These are phyloP conservation scores for Magnolia changhungtana DNA, from an alignment of 164 flowering plant species.

Conservation along the genomic window DNA sequence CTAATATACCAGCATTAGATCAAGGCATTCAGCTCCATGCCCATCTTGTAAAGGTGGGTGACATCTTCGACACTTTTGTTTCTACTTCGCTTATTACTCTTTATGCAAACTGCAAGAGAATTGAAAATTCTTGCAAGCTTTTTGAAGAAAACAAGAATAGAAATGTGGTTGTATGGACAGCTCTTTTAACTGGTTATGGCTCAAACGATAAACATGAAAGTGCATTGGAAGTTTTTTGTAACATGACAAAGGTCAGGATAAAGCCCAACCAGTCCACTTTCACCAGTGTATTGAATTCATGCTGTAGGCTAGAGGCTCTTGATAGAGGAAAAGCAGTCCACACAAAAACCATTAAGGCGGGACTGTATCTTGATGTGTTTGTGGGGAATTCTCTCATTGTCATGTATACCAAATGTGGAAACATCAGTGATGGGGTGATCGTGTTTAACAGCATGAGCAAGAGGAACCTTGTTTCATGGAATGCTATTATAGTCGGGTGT, in stretches of 20 bases:
- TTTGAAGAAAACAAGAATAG: conserved; percentile 8
- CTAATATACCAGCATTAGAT: conserved; percentile 2
- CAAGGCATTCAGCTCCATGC: conserved; percentile 19
- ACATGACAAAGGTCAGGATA: conserved; percentile 8
- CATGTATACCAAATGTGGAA: conserved; percentile 17
- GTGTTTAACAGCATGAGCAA: neutral
- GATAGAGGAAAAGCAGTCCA: conserved; percentile 18
- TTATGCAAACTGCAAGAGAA: conserved; percentile 17
- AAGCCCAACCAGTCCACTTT: conserved; percentile 21
- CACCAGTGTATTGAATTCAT: conserved; percentile 17
- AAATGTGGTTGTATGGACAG: conserved; percentile 19
- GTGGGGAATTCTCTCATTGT: conserved; percentile 19
- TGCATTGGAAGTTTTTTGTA: conserved; percentile 9
- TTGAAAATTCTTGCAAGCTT: conserved; percentile 2
- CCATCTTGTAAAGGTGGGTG: conserved; percentile 13
- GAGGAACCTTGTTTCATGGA: conserved; percentile 14
- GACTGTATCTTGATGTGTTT: conserved; percentile 17
- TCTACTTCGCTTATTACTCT: conserved; percentile 15
- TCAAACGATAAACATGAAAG: conserved; percentile 9
- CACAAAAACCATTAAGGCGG: conserved; percentile 7
- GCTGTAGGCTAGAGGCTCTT: conserved; percentile 16
- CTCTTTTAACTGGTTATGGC: conserved; percentile 19
- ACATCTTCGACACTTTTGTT: conserved; percentile 6
- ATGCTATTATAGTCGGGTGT: conserved; percentile 8
- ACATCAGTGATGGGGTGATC: conserved; percentile 1